Evolutionary conservation across 306 rosid genomes (phyloP), one percentile per base, ranked within the genome.

Genomic region (Prunus fruticosa): DNA sequence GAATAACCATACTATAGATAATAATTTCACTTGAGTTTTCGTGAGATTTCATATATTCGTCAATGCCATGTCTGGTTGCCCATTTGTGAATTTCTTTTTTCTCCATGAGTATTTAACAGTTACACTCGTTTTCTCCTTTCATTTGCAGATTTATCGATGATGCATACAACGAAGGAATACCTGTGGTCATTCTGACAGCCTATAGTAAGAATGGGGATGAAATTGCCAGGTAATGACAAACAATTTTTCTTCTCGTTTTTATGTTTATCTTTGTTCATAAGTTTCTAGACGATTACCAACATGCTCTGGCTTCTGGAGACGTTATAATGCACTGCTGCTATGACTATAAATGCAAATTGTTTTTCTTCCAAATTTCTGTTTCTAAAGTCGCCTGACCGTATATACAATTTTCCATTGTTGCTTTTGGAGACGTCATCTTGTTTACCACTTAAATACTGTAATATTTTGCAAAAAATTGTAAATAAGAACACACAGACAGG

Each of bases 61-160:
- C 11, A 60, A 46, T 49, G 23, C 19, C 50, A 34, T 22, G 63
- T 65, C 28, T 54, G 20, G 23, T 66, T 50, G 63, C 60, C 4
- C 50, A 22, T 51, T 50, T 63, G 64, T 27, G 30, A 6, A n/a
- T 43, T 19, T 14, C 11, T 62, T 34, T 25, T 68, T 30, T 49
- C 10, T 3, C 61, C 38, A 16, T 52, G 32, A 18, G 16, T 8
- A 28, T 68, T 12, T 19, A 76, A 47, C 18, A 6, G 32, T 51
- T 51, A 27, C 54, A 64, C 78, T 54, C 28, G 10, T 66, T 62
- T 54, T 82, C 61, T 43, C 34, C 46, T 87, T 66, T 67, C 69
- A 69, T 80, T 73, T 82, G 79, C 91, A 94, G 98, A 72, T 94
- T 94, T 86, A 85, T 94, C 64, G 97, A 94, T 74, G 85, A 85